Evolutionary conservation across 768 basidiomycete genomes (phyloP), one percentile per base, ranked within the genome.

Genomic region (Leccinum rimulosum): DNA sequence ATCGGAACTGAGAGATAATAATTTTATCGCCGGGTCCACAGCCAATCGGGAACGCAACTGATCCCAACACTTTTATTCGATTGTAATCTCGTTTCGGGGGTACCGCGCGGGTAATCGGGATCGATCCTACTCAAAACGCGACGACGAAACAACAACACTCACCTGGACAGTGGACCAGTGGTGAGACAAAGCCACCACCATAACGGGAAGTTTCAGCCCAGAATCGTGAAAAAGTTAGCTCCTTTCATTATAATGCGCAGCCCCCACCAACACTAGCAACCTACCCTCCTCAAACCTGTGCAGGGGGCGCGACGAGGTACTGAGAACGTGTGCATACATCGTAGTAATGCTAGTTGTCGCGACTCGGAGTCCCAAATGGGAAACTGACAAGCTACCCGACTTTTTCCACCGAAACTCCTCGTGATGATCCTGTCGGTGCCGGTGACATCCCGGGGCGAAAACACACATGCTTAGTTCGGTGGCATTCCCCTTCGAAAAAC

Each of bases 161-260:
- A 64, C 59, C 61, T 47, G 19, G 30, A 11, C 27, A 25, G 25
- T 25, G 25, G 31, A 3, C 31, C 31, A 31, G 30, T 40, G 17
- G 52, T 47, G 56, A 45, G 61, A 69, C 67, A 66, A 66, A 48
- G 67, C 62, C 17, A 59, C 5, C 7, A 0, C 60, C 45, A 52
- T 15, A 64, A 54, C 36, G 6, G 63, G 59, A 33, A 66, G 35
- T 9, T 1, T n/a, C 19, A 43, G 40, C n/a, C n/a, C n/a, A 15
- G 31, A 31, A 4, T 8, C 38, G 38, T 22, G 19, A 15, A 49
- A 3, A 6, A 22, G 5, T 22, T 14, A 27, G 25, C 25, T 49
- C 47, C 48, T 49, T 49, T 47, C 45, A 47, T 19, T 11, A 27
- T 11, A 12, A 22, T 15, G 50, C 30, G 28, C 50, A 49, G 27